A percentile compares a stretch with the other conserved stretches of the same genome.
phyloP scores from a whole-genome alignment of 768 basidiomycete genomes.

The Pleurotus platypus region DNA sequence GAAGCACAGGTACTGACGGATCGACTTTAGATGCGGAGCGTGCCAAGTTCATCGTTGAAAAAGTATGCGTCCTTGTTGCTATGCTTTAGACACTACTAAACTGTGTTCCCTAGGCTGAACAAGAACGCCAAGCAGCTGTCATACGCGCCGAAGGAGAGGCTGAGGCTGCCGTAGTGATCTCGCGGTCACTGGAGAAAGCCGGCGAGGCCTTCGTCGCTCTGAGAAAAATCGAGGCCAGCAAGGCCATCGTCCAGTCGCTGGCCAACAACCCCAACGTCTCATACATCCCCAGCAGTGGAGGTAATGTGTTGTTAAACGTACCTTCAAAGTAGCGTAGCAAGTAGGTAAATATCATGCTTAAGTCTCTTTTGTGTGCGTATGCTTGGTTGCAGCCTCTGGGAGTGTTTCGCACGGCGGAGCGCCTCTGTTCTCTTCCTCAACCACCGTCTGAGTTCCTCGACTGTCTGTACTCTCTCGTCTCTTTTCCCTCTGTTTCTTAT shows the following conservation, averaged over 20 bases:
- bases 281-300: slow-evolving; percentile 80
- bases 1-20: slow-evolving; percentile 5
- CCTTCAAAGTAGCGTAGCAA: slow-evolving; percentile 38
- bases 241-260: slow-evolving; percentile 91
- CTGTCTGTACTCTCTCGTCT: slow-evolving; percentile 38
- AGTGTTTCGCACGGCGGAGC: slow-evolving; percentile 24
- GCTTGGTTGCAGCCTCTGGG: slow-evolving; percentile 4
- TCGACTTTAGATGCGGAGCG: slow-evolving; percentile 81
- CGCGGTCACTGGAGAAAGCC: slow-evolving; percentile 84
- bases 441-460: slow-evolving; percentile 12
- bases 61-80: slow-evolving; percentile 43
- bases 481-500: slow-evolving; percentile 43
- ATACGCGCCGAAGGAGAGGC: slow-evolving; percentile 99
- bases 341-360: slow-evolving; percentile 5
- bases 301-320: slow-evolving; percentile 82
- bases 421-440: slow-evolving; percentile 33
- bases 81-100: neutral
- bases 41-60: slow-evolving; percentile 98
- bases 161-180: slow-evolving; percentile 93
- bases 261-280: slow-evolving; percentile 79
- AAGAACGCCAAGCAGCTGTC: slow-evolving; percentile 97
- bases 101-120: slow-evolving; percentile 71
- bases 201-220: slow-evolving; percentile 95
- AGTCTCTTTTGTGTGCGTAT: slow-evolving; percentile 6
- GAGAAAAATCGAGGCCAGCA: slow-evolving; percentile 95